Base-by-base conservation (phyloP, 176 grass and related monocot genomes). In the Tuctoria greenei region DNA sequence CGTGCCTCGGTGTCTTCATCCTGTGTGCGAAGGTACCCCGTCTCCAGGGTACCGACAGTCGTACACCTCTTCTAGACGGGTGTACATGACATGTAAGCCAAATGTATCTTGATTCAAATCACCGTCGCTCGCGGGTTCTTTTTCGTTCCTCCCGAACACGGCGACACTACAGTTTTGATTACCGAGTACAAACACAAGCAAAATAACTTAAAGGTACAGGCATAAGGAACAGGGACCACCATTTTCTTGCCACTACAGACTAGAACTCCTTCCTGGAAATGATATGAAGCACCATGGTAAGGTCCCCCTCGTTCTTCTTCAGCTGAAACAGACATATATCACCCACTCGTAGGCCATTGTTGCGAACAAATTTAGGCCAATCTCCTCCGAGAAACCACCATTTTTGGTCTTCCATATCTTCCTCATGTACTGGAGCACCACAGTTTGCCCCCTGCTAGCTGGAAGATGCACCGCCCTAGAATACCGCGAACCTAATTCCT, bases 311-410 rank as follows among this genome's bases (percentile, higher is more conserved):
- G 14, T 71, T 69, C 46, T 25, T 54, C 57, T 74, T 77, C 67
- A 87, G 76, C 23, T 93, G 83, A 0, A 89, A 87, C 23, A 93
- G 35, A 35, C 86, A 89, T 23, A 89, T 74, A 39, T 89, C 83
- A 6, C 80, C 87, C 1, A 77, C 42, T 40, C 15, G 61, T 5
- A 93, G 47, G 10, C 44, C 57, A 36, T 86, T 93, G 49, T 89
- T 83, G 7, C 2, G 9, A 9, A 51, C 72, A 8, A 93, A 93
- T n/a, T 74, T 43, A 12, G 40, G 0, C 80, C 76, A 93, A 10
- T 72, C 78, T 34, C 17, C 23, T 7, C 1, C 1, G 16, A 80
- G 83, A 27, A 63, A 24, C 37, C 36, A 7, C 20, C 77, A 69
- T 1, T 14, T 24, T 56, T 24, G n/a, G 56, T 59, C 17, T 77